phyloP scores from a whole-genome alignment of 164 flowering plant species.

The Tinospora cordifolia region DNA sequence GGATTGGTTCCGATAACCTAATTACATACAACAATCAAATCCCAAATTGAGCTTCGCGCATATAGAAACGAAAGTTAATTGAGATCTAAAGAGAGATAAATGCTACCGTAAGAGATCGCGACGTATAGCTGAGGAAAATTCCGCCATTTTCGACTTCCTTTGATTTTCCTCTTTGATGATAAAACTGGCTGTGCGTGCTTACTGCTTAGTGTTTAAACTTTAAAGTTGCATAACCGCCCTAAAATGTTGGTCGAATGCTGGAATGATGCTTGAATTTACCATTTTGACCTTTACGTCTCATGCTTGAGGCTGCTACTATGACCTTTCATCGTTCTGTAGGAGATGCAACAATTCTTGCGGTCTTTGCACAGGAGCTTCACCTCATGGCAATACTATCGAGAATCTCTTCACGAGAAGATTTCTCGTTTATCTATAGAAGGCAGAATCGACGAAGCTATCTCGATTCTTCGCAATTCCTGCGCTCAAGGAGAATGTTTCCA shows the following conservation, averaged over 20 bases:
- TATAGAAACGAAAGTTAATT: not conserved
- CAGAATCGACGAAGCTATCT: constrained; percentile 19
- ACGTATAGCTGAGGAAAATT: constrained; percentile 16
- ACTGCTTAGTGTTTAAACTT: not conserved
- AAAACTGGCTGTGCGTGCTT: not conserved
- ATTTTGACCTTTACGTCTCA: not conserved
- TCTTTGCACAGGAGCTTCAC: constrained; percentile 6
- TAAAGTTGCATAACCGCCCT: too few relatives aligned
- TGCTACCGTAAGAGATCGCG: constrained; percentile 29
- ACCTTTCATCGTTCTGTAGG: not conserved
- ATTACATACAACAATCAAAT: not conserved
- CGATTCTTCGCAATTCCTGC: constrained; percentile 3
- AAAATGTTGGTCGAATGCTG: too few relatives aligned
- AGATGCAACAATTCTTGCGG: constrained; percentile 4
- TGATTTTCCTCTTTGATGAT: not conserved
- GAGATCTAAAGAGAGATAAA: constrained; percentile 17
- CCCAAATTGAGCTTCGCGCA: not conserved
- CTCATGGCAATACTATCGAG: not conserved
- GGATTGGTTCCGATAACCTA: constrained; percentile 50
- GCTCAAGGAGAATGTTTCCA: not conserved
- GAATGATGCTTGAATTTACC: not conserved
- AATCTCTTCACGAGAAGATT: not conserved
- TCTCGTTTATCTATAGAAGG: constrained; percentile 9
- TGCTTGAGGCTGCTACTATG: too few relatives aligned
- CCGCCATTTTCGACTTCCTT: constrained; percentile 22